Evolutionary conservation across 352 stramenopile species (phyloP).

Genomic region (Phytophthora niederhauseri): DNA sequence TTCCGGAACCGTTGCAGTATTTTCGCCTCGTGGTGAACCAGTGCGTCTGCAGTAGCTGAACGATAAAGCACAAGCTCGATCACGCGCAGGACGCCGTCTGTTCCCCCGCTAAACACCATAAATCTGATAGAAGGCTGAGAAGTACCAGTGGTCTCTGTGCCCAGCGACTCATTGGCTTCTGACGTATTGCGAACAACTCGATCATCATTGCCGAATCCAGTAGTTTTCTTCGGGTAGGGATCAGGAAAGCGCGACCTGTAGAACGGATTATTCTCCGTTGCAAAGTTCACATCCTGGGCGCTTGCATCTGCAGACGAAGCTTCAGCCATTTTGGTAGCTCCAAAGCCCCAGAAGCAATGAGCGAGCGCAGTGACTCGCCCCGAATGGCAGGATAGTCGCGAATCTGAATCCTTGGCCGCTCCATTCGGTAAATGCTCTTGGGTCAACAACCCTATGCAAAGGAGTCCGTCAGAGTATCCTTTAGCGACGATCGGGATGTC

Average conservation of each 20-base stretch:
- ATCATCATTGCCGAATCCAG: constrained; percentile 17
- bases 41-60: constrained; percentile 16
- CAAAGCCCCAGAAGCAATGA: constrained; percentile 47
- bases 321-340: neutral
- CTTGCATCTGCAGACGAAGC: neutral
- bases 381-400: constrained; percentile 40
- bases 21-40: constrained; percentile 46
- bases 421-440: constrained; percentile 29
- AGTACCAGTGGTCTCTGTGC: neutral
- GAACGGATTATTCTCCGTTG: constrained; percentile 68
- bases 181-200: constrained; percentile 1
- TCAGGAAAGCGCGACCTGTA: constrained; percentile 56
- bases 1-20: constrained; percentile 64
- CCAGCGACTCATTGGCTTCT: neutral
- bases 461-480: constrained; percentile 56
- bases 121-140: constrained; percentile 49
- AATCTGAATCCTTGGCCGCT: constrained; percentile 11
- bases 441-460: constrained; percentile 35
- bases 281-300: constrained; percentile 31
- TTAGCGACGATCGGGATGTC: constrained; percentile 64
- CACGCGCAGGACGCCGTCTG: constrained; percentile 62
- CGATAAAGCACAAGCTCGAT: constrained; percentile 54
- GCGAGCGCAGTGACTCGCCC: constrained; percentile 56
- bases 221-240: constrained; percentile 35
- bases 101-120: constrained; percentile 72